Conservation (phyloP, 768 basidiomycete species). For the Psilocybe tampanensis region DNA sequence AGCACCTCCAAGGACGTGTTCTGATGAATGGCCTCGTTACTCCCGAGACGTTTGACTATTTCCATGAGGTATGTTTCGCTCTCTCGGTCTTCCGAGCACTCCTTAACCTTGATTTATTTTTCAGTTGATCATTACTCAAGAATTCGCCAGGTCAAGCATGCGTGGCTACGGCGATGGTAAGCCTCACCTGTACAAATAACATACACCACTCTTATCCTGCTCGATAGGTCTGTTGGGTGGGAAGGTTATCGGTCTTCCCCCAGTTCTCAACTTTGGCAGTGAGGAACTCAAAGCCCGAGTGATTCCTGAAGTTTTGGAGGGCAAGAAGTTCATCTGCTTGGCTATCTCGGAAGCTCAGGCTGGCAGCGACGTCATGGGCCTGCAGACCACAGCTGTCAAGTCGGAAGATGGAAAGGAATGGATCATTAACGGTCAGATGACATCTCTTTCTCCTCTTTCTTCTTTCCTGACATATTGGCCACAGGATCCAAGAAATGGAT, state of each 20-base stretch:
- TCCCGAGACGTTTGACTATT: slow-evolving; percentile 89
- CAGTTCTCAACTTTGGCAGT: slow-evolving; percentile 86
- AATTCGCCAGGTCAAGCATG: slow-evolving; percentile 66
- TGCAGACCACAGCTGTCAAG: slow-evolving; percentile 78
- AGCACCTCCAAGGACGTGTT: slow-evolving; percentile 81
- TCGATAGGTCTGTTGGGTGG: slow-evolving; percentile 67
- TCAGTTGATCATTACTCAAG: slow-evolving; percentile 84
- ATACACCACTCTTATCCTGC: slow-evolving; percentile 20
- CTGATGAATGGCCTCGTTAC: slow-evolving; percentile 84
- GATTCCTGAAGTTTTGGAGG: slow-evolving; percentile 68
- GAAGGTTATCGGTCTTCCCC: slow-evolving; percentile 84
- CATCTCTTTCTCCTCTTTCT: background rate
- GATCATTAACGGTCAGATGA: slow-evolving; percentile 69
- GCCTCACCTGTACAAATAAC: slow-evolving; percentile 4
- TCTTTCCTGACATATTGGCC: background rate
- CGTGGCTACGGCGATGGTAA: slow-evolving; percentile 85
- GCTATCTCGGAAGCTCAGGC: slow-evolving; percentile 91
- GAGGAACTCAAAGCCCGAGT: slow-evolving; percentile 59
- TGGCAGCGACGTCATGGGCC: slow-evolving; percentile 80
- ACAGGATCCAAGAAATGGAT: slow-evolving; percentile 52
- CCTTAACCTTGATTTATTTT: background rate
- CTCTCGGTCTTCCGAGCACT: background rate
- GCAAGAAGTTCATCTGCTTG: slow-evolving; percentile 83
- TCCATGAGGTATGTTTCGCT: slow-evolving; percentile 63
- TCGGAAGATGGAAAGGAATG: slow-evolving; percentile 82